Evolutionary conservation across 2,329 filamentous ascomycete genomes (phyloP), one percentile per base, ranked within the genome.

Genomic region (Paracoccidioides lutzii): DNA sequence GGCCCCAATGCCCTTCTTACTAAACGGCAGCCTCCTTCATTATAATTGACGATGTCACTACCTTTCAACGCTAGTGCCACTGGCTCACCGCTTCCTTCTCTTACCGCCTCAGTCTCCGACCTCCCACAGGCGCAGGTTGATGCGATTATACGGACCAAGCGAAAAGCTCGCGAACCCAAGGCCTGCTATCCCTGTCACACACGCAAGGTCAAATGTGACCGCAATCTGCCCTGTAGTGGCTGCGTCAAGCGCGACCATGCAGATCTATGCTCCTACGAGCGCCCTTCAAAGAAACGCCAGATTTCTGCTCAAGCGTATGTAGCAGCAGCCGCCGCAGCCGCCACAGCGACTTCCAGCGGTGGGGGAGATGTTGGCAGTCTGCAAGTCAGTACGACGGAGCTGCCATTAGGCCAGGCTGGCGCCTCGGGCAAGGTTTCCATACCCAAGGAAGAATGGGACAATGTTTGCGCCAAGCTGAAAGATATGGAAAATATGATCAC

Each of bases 211-310:
- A 76, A 76, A 65, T 76, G 74, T 62, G 74, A 76, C 61, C 72
- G 74, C 43, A 75, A 76, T 51, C 63, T 76, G 7, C 74, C 74
- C 3, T 76, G 74, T 62, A 73, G 76, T 57, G 73, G 73, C 22
- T 76, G 74, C 57, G 72, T 76, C 49, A 76, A 76, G 61, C 69
- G 74, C 59, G 74, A 76, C 60, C 74, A 76, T 61, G 73, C 73
- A 38, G 72, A 76, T 52, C 69, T 76, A 12, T 76, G 74, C 60
- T 75, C 74, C 7, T 76, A 76, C 59, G 73, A 76, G 64, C 70
- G 74, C 4, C 74, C 74, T 7, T 72, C 71, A 32, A 76, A 76
- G 62, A 74, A 74, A 61, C 63, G 73, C 37, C 66, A 68, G 49
- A 61, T 67, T 40, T 59, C 64, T 37, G 57, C 59, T 59, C 66